A percentile compares a stretch with the other conserved stretches of the same genome.
These are phyloP conservation scores for Neurospora sp. DNA, from an alignment of 495 filamentous ascomycete species.

Conservation along the genomic window DNA sequence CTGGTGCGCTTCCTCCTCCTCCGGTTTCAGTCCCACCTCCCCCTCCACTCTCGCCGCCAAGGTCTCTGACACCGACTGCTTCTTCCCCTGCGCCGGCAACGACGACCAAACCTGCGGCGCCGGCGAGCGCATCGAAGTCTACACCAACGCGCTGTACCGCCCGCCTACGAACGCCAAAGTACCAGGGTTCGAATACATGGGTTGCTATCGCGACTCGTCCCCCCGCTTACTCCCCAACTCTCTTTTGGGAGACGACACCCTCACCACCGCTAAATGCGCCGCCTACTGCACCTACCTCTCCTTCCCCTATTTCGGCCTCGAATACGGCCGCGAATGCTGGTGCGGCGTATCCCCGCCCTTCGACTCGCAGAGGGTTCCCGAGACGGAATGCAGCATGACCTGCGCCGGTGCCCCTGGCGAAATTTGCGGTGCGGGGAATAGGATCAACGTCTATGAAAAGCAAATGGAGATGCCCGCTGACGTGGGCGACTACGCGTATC, in stretches of 20 bases:
- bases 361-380: slow-evolving; percentile 9
- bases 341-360: background rate
- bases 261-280: slow-evolving; percentile 9
- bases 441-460: slow-evolving; percentile 26
- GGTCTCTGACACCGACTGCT: background rate
- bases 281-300: slow-evolving; percentile 5
- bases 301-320: slow-evolving; percentile 8
- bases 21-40: background rate
- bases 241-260: slow-evolving; percentile 6
- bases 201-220: slow-evolving; percentile 12
- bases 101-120: slow-evolving; percentile 24
- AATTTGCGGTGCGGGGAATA: slow-evolving; percentile 31
- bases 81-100: slow-evolving; percentile 25
- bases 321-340: slow-evolving; percentile 10
- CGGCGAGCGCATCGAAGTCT: slow-evolving; percentile 27
- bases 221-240: slow-evolving; percentile 9
- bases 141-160: background rate
- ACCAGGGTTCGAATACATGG: slow-evolving; percentile 3
- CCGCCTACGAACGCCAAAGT: background rate
- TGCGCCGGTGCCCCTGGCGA: slow-evolving; percentile 30
- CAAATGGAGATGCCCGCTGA: background rate
- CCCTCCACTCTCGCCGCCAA: background rate
- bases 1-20: slow-evolving; percentile 5
- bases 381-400: slow-evolving; percentile 29
- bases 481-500: slow-evolving; percentile 3